phyloP scores from a whole-genome alignment of 2,329 filamentous ascomycete genomes.

The Apiospora saccharicola region DNA sequence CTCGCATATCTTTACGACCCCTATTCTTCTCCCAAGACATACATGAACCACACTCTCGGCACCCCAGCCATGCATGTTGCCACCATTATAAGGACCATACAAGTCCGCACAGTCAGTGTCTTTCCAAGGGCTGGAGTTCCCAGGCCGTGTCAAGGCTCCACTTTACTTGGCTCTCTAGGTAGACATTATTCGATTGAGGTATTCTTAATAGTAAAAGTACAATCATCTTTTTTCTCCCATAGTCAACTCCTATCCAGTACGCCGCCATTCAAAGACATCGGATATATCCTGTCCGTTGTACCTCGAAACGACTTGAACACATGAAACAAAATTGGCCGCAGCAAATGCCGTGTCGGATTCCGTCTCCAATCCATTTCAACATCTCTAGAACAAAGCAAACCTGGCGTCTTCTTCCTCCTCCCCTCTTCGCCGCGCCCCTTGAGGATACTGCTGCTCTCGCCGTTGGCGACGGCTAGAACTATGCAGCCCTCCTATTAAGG shows the following conservation, averaged over 20 bases:
- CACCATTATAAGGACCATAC: background rate
- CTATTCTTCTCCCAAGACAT: background rate
- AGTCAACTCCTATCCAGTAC: background rate
- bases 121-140: background rate
- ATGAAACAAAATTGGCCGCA: background rate
- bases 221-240: background rate
- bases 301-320: background rate
- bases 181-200: background rate
- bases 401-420: slow-evolving; percentile 9
- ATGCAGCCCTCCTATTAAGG: background rate
- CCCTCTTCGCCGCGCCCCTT: background rate
- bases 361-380: background rate
- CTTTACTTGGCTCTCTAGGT: background rate
- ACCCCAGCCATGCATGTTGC: background rate
- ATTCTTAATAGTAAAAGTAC: background rate
- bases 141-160: background rate
- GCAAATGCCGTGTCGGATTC: background rate
- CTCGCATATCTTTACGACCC: background rate
- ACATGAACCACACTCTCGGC: background rate
- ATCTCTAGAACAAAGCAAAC: slow-evolving; percentile 1
- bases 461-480: background rate
- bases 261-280: background rate
- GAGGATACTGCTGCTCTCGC: background rate
- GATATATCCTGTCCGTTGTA: background rate
- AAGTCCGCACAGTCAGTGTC: background rate